Percentiles rank a stretch among this genome's conserved stretches.
Conservation (phyloP, 495 filamentous ascomycete species). For the Corynascus novoguineensis region DNA sequence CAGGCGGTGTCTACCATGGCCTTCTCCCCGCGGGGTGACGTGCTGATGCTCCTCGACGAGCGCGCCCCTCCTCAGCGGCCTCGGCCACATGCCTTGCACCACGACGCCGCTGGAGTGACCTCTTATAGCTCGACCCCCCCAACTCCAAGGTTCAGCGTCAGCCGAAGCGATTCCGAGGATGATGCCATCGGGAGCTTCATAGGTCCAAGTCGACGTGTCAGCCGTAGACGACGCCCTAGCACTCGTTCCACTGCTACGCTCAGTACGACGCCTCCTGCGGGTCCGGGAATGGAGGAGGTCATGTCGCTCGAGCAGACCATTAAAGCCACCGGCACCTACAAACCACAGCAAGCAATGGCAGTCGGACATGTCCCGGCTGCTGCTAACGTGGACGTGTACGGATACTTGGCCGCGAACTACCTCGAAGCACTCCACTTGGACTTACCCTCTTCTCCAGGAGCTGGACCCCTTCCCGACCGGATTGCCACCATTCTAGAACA, state of each 20-base stretch:
- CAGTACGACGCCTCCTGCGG: conserved; percentile 57
- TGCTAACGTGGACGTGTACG: conserved; percentile 48
- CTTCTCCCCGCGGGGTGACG: conserved; percentile 56
- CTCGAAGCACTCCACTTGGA: conserved; percentile 40
- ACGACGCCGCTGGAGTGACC: conserved; percentile 25
- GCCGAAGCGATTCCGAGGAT: conserved; percentile 63
- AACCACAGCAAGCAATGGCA: conserved; percentile 55
- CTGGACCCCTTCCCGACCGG: conserved; percentile 33
- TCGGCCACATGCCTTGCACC: conserved; percentile 30
- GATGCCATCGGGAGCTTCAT: conserved; percentile 57
- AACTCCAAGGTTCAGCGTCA: conserved; percentile 46
- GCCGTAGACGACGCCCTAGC: conserved; percentile 36
- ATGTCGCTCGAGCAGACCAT: conserved; percentile 59
- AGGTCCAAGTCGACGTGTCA: conserved; percentile 40
- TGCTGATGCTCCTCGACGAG: conserved; percentile 53
- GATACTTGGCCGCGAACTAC: conserved; percentile 58
- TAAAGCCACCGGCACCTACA: conserved; percentile 48
- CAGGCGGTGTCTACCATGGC: conserved; percentile 57
- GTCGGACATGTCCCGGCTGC: conserved; percentile 56
- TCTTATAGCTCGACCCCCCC: conserved; percentile 42
- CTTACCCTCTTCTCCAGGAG: conserved; percentile 31
- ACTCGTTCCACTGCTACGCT: conserved; percentile 34
- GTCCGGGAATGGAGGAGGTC: conserved; percentile 44
- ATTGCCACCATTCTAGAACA: conserved; percentile 51
- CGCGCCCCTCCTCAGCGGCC: conserved; percentile 36